Evolutionary conservation across 805 yeast genomes (phyloP), one percentile per base, ranked within the genome.

Genomic region (Tetrapisispora fleetii): DNA sequence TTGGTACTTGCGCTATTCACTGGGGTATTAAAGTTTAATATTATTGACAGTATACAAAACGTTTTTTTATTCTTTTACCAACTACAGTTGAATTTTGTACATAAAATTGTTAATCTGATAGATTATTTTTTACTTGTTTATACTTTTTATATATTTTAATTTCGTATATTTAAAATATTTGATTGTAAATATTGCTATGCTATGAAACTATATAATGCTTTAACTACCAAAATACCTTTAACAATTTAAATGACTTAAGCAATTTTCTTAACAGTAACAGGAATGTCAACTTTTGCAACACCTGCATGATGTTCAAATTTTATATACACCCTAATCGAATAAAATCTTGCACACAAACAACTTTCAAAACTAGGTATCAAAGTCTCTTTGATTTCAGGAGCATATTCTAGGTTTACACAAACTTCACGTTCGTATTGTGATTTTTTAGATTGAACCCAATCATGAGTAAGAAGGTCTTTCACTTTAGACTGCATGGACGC

Each of bases 1-100:
- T 87, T 67, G 99, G 99, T 52, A 84, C 89, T 48, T 95, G 98
- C 48, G 91, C 96, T 46, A 89, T 93, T 55, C 99, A 93, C 64
- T 80, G 89, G 66, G 99, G 98, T 58, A 86, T 93, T 48, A 93
- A 93, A 69, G 74, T 87, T 54, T 88, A 71, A 69, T 21, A 21
- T 14, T n/a, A 4, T 17, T 11, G 6, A 36, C 7, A 11, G 11
- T 19, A 33, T 33, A 9, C 13, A 37, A 18, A 19, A 13, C n/a
- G 2, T 30, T 16, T 35, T 18, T 33, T 27, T 19, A n/a, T 38
- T 30, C 33, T 38, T 17, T 24, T 19, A 27, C 28, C 30, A 40
- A 24, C n/a, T 11, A n/a, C 19, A 40, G 17, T 13, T 40, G 27
- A 27, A n/a, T 40, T n/a, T 27, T 40, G 43, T 40, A 40, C 33